These are phyloP conservation scores for Choanephora cucurbitarum DNA, from an alignment of 371 early-diverging fungal genomes.

Conservation along the genomic window DNA sequence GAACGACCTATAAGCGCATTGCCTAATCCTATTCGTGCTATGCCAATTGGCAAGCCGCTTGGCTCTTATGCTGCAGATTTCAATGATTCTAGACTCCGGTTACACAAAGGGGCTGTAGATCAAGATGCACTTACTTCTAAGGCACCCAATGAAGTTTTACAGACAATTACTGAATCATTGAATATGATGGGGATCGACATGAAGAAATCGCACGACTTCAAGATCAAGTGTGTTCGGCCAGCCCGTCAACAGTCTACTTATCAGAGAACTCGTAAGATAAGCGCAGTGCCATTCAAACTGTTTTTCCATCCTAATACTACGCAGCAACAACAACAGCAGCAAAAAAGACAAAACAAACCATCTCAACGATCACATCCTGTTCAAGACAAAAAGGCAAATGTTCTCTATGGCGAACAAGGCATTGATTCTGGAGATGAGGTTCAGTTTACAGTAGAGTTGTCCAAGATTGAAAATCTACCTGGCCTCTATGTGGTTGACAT, in stretches of 20 bases:
- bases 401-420: constrained; percentile 87
- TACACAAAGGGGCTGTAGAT: constrained; percentile 79
- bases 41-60: constrained; percentile 22
- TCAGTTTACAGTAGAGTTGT: constrained; percentile 84
- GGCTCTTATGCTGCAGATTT: constrained; percentile 29
- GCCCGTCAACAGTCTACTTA: not conserved
- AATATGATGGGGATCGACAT: constrained; percentile 40
- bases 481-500: constrained; percentile 89
- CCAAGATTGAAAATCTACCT: constrained; percentile 84
- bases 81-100: constrained; percentile 60
- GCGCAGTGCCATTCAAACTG: constrained; percentile 16
- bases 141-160: constrained; percentile 71
- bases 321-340: not conserved
- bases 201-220: constrained; percentile 50
- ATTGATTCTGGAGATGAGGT: constrained; percentile 84
- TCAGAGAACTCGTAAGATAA: constrained; percentile 13
- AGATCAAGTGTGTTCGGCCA: constrained; percentile 69
- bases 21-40: constrained; percentile 27
- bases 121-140: constrained; percentile 72
- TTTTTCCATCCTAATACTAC: constrained; percentile 7
- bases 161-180: constrained; percentile 56
- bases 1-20: constrained; percentile 17
- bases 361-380: not conserved
- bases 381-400: constrained; percentile 34
- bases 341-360: not conserved